Percentiles rank a stretch among this genome's conserved stretches.
Evolutionary conservation across 73 alveolate species (phyloP).

Genomic region (Breviolum minutum): DNA sequence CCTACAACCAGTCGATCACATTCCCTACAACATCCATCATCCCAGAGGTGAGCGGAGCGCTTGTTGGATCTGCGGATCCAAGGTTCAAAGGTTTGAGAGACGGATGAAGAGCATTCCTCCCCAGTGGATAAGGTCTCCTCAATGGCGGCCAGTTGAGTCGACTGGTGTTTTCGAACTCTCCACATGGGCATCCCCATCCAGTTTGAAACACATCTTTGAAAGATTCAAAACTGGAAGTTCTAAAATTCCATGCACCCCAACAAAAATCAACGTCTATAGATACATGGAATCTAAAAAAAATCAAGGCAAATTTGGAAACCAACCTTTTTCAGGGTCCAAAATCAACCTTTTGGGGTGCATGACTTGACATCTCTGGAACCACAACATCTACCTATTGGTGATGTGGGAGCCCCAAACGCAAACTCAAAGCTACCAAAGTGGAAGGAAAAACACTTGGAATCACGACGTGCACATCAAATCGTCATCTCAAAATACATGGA

Average conservation of each 20-base stretch:
- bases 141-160: not conserved
- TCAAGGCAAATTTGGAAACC: not conserved
- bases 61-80: not conserved
- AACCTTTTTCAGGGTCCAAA: not conserved
- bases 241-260: not conserved
- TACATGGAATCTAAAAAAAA: not conserved
- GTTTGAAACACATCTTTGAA: not conserved
- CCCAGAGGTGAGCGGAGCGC: not conserved
- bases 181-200: not conserved
- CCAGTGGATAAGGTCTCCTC: constrained; percentile 61
- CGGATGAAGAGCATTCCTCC: constrained; percentile 70
- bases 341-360: too few relatives aligned
- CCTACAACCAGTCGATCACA: too few relatives aligned
- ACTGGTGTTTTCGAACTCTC: not conserved
- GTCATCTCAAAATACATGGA: too few relatives aligned
- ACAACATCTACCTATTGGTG: not conserved
- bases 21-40: too few relatives aligned
- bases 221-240: not conserved
- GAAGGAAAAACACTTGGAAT: too few relatives aligned
- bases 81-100: constrained; percentile 34
- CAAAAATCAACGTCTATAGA: not conserved
- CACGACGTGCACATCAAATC: too few relatives aligned
- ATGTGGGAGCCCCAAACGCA: too few relatives aligned
- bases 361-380: too few relatives aligned
- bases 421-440: too few relatives aligned